A percentile compares a stretch with the other conserved stretches of the same genome.
Evolutionary conservation across 208 protist genomes (phyloP).

Genomic region (Acanthamoeba divionensis): DNA sequence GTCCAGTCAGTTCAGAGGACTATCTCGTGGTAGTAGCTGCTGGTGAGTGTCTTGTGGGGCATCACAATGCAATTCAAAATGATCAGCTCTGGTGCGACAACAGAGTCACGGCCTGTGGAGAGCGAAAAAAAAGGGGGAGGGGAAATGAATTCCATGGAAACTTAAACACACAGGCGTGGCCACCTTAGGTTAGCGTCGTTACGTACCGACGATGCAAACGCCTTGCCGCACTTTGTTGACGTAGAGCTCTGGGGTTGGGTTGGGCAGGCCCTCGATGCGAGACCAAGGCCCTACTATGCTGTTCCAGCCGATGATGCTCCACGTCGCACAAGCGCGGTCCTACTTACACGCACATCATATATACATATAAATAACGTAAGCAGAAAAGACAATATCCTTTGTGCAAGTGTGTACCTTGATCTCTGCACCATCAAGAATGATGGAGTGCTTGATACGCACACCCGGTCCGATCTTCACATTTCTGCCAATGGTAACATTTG

Average conservation of each 20-base stretch:
- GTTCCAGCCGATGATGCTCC: constrained; percentile 58
- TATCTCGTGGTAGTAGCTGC: constrained; percentile 31
- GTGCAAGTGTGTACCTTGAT: constrained; percentile 34
- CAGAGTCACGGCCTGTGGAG: not conserved
- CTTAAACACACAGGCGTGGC: no score
- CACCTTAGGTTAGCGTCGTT: not conserved
- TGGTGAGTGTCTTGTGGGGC: constrained; percentile 51
- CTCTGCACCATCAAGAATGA: constrained; percentile 55
- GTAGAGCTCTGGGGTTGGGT: constrained; percentile 33
- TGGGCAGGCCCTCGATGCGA: constrained; percentile 45
- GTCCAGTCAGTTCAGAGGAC: not conserved
- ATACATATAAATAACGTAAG: not conserved
- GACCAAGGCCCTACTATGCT: constrained; percentile 49
- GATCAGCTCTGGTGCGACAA: constrained; percentile 46
- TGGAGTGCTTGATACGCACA: constrained; percentile 59
- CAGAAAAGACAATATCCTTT: no score
- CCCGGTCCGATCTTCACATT: constrained; percentile 69
- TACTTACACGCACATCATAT: not conserved
- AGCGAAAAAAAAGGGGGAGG: no score
- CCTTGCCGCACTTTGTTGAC: constrained; percentile 33
- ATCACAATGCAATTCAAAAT: constrained; percentile 56
- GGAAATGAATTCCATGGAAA: no score
- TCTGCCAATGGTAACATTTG: constrained; percentile 69
- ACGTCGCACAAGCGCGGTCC: constrained; percentile 48
- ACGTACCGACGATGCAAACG: constrained; percentile 45